Percentiles rank a stretch among this genome's conserved stretches.
phyloP scores from a whole-genome alignment of 345 rosid genomes.

The Populus tremula region DNA sequence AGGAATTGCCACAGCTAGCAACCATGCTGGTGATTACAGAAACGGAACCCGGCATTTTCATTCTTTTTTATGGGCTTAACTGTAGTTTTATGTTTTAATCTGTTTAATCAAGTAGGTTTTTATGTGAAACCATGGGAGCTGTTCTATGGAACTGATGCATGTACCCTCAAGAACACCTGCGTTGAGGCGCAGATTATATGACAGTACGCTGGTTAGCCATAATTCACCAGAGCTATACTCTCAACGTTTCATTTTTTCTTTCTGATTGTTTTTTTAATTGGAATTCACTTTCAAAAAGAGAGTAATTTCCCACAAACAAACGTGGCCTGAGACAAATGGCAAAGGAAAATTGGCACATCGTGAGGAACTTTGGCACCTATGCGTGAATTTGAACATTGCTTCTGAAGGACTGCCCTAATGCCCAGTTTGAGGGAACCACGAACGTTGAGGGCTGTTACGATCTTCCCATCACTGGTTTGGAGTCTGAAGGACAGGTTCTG shows the following conservation, averaged over 20 bases:
- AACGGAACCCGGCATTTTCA: too few species aligned
- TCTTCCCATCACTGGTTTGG: conserved; percentile 44
- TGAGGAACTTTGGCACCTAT: background rate
- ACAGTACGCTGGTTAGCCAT: too few species aligned
- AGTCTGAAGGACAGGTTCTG: conserved; percentile 61
- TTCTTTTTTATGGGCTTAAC: background rate
- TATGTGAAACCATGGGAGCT: background rate
- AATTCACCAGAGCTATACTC: too few species aligned
- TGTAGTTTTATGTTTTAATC: too few species aligned
- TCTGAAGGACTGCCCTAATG: conserved; percentile 61
- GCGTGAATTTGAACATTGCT: conserved; percentile 48
- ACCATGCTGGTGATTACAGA: too few species aligned
- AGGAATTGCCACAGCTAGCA: conserved; percentile 22
- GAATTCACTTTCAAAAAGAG: background rate
- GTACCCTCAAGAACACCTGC: too few species aligned
- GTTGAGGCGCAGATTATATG: background rate
- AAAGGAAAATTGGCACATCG: background rate
- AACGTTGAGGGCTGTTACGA: conserved; percentile 31
- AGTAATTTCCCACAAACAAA: too few species aligned
- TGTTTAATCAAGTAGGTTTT: too few species aligned
- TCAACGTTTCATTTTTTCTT: too few species aligned
- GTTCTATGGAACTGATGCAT: background rate
- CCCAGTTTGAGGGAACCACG: conserved; percentile 53
- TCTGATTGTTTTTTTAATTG: too few species aligned
- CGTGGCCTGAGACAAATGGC: background rate